These are phyloP conservation scores for Fragosphaeria purpurea DNA, from an alignment of 2,329 filamentous ascomycete species.

Conservation along the genomic window DNA sequence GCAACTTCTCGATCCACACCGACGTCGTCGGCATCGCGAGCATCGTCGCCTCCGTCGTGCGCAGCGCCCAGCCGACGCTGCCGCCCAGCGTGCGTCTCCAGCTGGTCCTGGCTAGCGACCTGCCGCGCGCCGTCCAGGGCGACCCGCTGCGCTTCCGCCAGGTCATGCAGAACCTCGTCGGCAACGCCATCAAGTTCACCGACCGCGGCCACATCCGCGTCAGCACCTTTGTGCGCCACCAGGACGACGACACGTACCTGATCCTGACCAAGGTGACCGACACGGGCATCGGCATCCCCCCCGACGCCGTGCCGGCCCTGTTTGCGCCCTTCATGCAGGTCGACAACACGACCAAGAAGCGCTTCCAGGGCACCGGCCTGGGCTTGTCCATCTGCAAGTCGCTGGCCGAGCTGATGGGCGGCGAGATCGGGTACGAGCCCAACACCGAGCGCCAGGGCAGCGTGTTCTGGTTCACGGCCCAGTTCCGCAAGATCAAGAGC, in stretches of 20 bases:
- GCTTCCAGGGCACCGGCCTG: slow-evolving; percentile 89
- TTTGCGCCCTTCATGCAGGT: slow-evolving; percentile 98
- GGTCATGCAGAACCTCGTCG: slow-evolving; percentile 51
- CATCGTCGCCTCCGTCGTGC: slow-evolving; percentile 37
- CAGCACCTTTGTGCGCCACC: slow-evolving; percentile 26
- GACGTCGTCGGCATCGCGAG: slow-evolving; percentile 39
- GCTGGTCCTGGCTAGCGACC: slow-evolving; percentile 30
- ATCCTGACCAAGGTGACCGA: slow-evolving; percentile 58
- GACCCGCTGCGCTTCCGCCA: slow-evolving; percentile 52
- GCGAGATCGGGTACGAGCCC: slow-evolving; percentile 81
- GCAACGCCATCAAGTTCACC: slow-evolving; percentile 54
- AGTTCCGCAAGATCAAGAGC: slow-evolving; percentile 27
- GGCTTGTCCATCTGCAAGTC: slow-evolving; percentile 91
- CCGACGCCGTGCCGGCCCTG: slow-evolving; percentile 40
- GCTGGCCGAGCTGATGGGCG: slow-evolving; percentile 90
- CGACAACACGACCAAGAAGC: slow-evolving; percentile 88
- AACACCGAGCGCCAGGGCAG: slow-evolving; percentile 85
- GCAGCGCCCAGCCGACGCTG: slow-evolving; percentile 36
- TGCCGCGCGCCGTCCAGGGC: slow-evolving; percentile 41
- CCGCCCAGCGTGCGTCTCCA: slow-evolving; percentile 37
- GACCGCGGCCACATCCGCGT: slow-evolving; percentile 42
- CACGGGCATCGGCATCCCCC: slow-evolving; percentile 72
- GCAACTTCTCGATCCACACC: slow-evolving; percentile 46
- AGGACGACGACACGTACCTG: slow-evolving; percentile 32
- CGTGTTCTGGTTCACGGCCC: slow-evolving; percentile 80